phyloP scores from a whole-genome alignment of 768 basidiomycete genomes.

The Lactarius hengduanensis region DNA sequence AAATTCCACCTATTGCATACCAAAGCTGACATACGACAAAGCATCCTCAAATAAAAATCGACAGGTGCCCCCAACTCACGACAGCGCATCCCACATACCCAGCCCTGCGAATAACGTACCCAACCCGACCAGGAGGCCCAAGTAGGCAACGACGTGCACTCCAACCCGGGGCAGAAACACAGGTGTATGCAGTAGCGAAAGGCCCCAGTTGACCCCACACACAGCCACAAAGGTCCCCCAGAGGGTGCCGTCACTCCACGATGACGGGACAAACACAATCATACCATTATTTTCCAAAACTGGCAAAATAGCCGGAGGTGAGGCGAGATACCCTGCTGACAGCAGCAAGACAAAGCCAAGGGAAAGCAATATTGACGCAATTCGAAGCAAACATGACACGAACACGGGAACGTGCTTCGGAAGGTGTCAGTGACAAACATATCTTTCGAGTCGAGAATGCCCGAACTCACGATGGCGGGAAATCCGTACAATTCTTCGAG shows the following conservation, averaged over 20 bases:
- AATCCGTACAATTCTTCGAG: constrained; percentile 77
- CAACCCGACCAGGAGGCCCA: constrained; percentile 61
- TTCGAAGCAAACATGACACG: constrained; percentile 70
- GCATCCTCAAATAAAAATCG: neutral
- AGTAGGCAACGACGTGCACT: constrained; percentile 73
- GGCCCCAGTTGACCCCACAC: constrained; percentile 43
- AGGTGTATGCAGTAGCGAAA: constrained; percentile 66
- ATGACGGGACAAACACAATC: constrained; percentile 25
- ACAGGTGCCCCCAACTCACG: constrained; percentile 32
- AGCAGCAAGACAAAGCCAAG: constrained; percentile 64
- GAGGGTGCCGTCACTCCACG: constrained; percentile 32
- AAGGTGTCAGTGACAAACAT: neutral
- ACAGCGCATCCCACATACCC: constrained; percentile 68
- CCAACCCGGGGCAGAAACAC: constrained; percentile 68
- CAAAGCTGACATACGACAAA: neutral
- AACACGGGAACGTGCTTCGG: constrained; percentile 73
- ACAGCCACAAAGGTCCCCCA: constrained; percentile 35
- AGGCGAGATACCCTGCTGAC: constrained; percentile 59
- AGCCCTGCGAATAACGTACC: constrained; percentile 72
- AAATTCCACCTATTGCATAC: neutral
- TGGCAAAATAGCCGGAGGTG: constrained; percentile 37
- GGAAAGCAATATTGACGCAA: constrained; percentile 70
- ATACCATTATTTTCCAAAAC: neutral
- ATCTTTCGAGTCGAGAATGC: neutral
- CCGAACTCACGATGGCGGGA: constrained; percentile 66